Base-by-base conservation (phyloP, 306 rosid species). In the Elaeagnus macrophylla region DNA sequence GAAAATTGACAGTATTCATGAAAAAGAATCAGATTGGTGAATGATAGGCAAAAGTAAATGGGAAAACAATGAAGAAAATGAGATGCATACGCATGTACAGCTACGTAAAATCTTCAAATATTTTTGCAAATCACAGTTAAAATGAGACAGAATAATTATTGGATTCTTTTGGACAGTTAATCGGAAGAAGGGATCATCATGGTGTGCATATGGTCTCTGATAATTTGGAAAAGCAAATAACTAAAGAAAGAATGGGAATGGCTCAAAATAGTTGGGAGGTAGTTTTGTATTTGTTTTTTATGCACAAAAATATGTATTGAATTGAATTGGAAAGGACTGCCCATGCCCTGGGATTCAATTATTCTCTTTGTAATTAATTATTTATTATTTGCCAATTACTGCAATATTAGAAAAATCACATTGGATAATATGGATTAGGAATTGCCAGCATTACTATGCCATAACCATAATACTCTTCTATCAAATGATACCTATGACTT, bases 1-100 rank as follows among this genome's bases (percentile, higher is more conserved):
- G 59, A 39, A 71, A 57, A 66, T 58, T 62, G 51, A 66, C 20
- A 25, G 72, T 41, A 60, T 53, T 83, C 90, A 81, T 77, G 13
- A 19, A 72, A 18, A 58, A 40, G n/a, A 50, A 55, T 7, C 59
- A 52, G 19, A 51, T n/a, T 1, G 15, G 43, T 10, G 61, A 64
- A 39, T 25, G 58, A 55, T 5, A 19, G 51, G 47, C 11, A 70
- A 70, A 52, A 25, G 39, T 43, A 9, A 19, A 60, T 10, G 43
- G 25, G 37, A 37, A 32, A 43, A 25, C 25, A 19, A 52, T 6
- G 47, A 5, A 57, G 32, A 5, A 25, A 25, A 25, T 25, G 32
- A 25, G 32, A 25, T 25, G 32, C 13, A 40, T 14, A 61, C 57
- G 59, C 45, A 56, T 37, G 42, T 35, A 48, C 35, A 43, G 44